Evolutionary conservation across 2,329 filamentous ascomycete species (phyloP).

Genomic region (Geosmithia morbida): DNA sequence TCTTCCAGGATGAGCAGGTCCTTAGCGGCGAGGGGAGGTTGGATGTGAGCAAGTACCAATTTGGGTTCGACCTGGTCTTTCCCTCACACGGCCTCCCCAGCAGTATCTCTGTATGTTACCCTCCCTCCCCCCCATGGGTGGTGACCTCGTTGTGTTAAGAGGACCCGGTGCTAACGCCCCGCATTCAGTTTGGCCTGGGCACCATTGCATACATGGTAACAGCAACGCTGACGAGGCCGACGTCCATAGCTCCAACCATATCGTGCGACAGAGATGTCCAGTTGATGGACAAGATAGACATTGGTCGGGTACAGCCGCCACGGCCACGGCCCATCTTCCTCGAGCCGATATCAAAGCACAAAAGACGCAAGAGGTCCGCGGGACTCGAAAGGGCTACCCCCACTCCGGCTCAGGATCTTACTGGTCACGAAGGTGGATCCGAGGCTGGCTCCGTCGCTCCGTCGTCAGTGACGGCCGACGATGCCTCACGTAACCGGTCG

Average conservation of each 20-base stretch:
- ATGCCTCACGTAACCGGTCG: conserved; percentile 18
- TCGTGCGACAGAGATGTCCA: conserved; percentile 71
- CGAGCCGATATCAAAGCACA: conserved; percentile 66
- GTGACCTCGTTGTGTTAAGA: background rate
- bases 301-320: conserved; percentile 59
- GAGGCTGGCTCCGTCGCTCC: conserved; percentile 24
- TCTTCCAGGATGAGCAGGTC: conserved; percentile 73
- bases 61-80: conserved; percentile 62
- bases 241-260: conserved; percentile 65
- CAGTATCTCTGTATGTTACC: conserved; percentile 71
- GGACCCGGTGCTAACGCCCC: background rate
- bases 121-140: background rate
- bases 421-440: conserved; percentile 19
- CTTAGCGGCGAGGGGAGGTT: conserved; percentile 66
- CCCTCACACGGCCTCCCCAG: conserved; percentile 61
- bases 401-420: conserved; percentile 6
- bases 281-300: conserved; percentile 70
- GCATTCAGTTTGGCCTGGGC: conserved; percentile 75
- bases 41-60: conserved; percentile 62
- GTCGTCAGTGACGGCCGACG: conserved; percentile 20
- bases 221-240: conserved; percentile 78
- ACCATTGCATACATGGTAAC: conserved; percentile 86
- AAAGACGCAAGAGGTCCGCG: conserved; percentile 44
- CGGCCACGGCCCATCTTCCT: conserved; percentile 74
- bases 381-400: conserved; percentile 23